Conservation (phyloP, 768 basidiomycete species). For the Boletellus sp. region DNA sequence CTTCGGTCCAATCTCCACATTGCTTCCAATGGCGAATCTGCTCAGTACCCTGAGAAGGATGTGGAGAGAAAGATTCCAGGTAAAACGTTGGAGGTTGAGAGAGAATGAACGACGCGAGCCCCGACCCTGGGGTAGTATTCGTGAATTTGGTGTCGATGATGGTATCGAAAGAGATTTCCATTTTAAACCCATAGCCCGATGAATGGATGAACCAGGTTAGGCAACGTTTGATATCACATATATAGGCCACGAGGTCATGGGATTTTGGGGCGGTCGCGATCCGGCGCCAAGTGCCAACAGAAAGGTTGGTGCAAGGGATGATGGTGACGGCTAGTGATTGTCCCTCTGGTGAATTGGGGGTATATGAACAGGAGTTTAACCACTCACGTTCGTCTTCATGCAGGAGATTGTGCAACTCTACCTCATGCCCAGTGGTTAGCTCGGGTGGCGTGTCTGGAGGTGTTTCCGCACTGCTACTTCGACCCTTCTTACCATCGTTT, state of each 20-base stretch:
- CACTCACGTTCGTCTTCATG: slow-evolving; percentile 75
- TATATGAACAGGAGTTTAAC: neutral
- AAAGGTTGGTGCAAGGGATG: slow-evolving; percentile 71
- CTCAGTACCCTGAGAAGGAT: slow-evolving; percentile 27
- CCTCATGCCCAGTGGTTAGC: slow-evolving; percentile 49
- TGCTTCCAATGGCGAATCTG: slow-evolving; percentile 51
- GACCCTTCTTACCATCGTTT: slow-evolving; percentile 53
- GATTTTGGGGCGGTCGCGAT: slow-evolving; percentile 52
- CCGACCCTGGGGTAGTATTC: slow-evolving; percentile 51
- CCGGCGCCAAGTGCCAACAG: slow-evolving; percentile 77
- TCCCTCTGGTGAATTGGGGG: neutral
- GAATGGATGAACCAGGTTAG: slow-evolving; percentile 80
- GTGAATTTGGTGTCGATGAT: slow-evolving; percentile 58
- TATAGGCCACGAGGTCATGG: slow-evolving; percentile 72
- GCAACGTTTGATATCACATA: slow-evolving; percentile 61
- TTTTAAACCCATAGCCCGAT: slow-evolving; percentile 73
- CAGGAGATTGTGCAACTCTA: slow-evolving; percentile 59
- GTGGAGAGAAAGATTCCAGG: slow-evolving; percentile 44
- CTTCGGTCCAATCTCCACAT: slow-evolving; percentile 77
- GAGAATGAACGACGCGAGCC: slow-evolving; percentile 60
- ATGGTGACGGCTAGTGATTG: slow-evolving; percentile 57
- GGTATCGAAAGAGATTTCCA: slow-evolving; percentile 71
- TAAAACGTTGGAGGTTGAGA: slow-evolving; percentile 68
- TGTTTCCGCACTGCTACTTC: slow-evolving; percentile 32
- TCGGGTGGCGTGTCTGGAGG: slow-evolving; percentile 51